A percentile compares a stretch with the other conserved stretches of the same genome.
Evolutionary conservation across 257 asterid species (phyloP).

Genomic region (Thymus quinquecostatus): DNA sequence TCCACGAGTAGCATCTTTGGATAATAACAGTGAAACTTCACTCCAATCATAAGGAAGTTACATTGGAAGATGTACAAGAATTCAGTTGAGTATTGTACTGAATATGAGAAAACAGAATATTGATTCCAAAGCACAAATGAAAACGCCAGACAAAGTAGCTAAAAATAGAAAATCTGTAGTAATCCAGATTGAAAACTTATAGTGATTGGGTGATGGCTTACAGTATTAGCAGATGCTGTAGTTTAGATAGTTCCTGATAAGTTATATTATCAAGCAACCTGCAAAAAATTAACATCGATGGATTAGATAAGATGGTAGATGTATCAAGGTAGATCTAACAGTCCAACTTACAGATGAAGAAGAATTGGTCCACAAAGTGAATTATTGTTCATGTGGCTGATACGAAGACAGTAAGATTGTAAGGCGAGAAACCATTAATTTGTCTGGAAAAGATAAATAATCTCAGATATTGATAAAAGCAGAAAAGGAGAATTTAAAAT

Average conservation of each 20-base stretch:
- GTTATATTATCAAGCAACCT: conserved; percentile 94
- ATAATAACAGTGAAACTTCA: neutral
- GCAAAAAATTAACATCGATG: conserved; percentile 37
- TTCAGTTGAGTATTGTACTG: neutral
- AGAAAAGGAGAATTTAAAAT: neutral
- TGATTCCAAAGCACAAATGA: conserved; percentile 1
- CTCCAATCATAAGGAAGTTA: neutral
- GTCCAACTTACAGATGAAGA: conserved; percentile 79
- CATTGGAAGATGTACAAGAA: neutral
- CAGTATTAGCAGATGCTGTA: conserved; percentile 67
- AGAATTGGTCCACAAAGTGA: conserved; percentile 80
- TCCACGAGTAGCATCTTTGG: neutral
- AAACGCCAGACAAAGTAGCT: conserved; percentile 20
- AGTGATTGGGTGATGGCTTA: conserved; percentile 42
- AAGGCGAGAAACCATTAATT: conserved; percentile 23
- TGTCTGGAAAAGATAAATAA: conserved; percentile 9
- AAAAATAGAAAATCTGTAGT: neutral
- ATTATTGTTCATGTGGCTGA: conserved; percentile 98
- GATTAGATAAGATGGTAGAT: conserved; percentile 23
- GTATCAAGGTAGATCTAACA: conserved; percentile 7
- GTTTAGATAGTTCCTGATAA: conserved; percentile 71
- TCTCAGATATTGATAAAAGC: conserved; percentile 13
- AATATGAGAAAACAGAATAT: conserved; percentile 1
- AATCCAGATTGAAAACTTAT: conserved; percentile 18
- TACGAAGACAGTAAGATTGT: conserved; percentile 29